Conservation (phyloP, 192 early-diverging fungal genomes). For the Allomyces macrogynus region DNA sequence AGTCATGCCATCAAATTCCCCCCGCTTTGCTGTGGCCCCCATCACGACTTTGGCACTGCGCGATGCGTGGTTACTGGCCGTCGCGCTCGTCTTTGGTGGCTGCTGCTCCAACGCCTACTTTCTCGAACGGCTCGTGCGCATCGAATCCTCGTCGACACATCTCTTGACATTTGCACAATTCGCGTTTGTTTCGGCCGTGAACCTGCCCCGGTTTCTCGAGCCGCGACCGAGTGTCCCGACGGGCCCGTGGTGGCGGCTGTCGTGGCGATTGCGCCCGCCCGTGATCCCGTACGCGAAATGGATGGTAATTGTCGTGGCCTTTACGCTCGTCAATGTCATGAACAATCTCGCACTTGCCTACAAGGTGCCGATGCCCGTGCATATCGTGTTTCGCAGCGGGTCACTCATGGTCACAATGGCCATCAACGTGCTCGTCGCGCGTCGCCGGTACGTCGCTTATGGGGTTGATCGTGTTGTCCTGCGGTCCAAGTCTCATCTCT, state of each 20-base stretch:
- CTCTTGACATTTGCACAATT: conserved; percentile 56
- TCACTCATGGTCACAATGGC: conserved; percentile 68
- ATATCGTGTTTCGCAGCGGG: conserved; percentile 76
- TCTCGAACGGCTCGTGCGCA: conserved; percentile 48
- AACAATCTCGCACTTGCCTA: conserved; percentile 68
- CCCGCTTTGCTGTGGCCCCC: too few relatives aligned
- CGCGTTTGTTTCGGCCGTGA: conserved; percentile 48
- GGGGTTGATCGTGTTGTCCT: too few relatives aligned
- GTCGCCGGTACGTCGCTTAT: too few relatives aligned
- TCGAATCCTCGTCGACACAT: background rate
- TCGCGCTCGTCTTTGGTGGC: conserved; percentile 61
- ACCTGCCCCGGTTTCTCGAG: conserved; percentile 35
- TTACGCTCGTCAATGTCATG: conserved; percentile 54
- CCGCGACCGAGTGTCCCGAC: conserved; percentile 9
- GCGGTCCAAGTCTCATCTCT: too few relatives aligned
- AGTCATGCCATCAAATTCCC: too few relatives aligned
- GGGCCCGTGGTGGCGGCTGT: background rate
- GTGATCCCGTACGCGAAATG: conserved; percentile 49
- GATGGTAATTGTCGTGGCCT: conserved; percentile 53
- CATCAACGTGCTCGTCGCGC: conserved; percentile 13
- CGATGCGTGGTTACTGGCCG: conserved; percentile 27
- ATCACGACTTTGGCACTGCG: too few relatives aligned
- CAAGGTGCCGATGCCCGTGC: conserved; percentile 64
- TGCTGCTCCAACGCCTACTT: conserved; percentile 77
- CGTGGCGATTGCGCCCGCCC: conserved; percentile 30